Base-by-base conservation (phyloP, 768 basidiomycete species). In the Leccinum sublutescens region DNA sequence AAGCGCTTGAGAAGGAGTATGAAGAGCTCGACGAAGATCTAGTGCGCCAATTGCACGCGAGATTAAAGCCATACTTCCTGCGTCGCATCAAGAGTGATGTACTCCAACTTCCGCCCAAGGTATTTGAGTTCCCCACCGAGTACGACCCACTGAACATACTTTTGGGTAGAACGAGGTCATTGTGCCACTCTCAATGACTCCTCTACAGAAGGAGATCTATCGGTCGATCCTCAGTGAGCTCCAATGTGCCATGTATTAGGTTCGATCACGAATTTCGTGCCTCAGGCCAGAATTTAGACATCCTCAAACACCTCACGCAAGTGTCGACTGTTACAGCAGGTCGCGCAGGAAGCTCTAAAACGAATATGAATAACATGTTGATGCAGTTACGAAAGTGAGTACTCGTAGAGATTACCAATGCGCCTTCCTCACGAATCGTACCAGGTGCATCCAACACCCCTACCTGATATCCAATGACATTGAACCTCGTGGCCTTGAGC, bases 61-160 rank as follows among this genome's bases (percentile, higher is more conserved):
- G 84, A 64, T 76, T 98, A 48, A 80, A 88, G 63, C 95, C 94
- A 0, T 97, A 98, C 68, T 97, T 98, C 76, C 76, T 99, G 34
- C 88, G 97, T 15, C 87, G 97, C 17, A 85, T 93, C 66, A 99
- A 99, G 77, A 88, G 88, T 58, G 93, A 97, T 70, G 95, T 97
- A 2, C 79, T 98, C 15, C 84, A 91, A 61, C 82, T 96, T n/a
- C 95, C 92, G 45, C 88, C 93, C 0, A 97, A 96, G 83, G 94
- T 93, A 65, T 33, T 63, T 59, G 33, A 11, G 19, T 57, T 56
- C 11, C 15, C 31, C 25, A 4, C 25, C 14, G 23, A 38, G 14
- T 31, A 43, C 45, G 5, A 23, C 43, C 31, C 19, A 56, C 17
- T 62, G 34, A 68, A 50, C 29, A 52, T 27, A 34, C 23, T 23